A percentile compares a stretch with the other conserved stretches of the same genome.
Conservation (phyloP, 345 rosid genomes). For the Melaleuca alternifolia region DNA sequence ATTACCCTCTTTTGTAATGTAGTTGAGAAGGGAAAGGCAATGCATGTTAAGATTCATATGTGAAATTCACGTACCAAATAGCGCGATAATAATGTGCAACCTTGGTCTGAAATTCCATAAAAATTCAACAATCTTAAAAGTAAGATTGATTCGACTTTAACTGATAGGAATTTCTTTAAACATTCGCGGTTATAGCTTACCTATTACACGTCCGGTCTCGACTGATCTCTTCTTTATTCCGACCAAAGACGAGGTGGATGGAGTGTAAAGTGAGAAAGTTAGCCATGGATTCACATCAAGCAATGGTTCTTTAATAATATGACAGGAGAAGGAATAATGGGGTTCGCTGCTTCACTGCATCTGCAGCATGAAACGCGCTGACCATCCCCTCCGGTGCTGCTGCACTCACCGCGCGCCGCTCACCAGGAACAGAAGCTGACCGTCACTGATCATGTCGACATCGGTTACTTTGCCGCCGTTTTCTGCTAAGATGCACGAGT, state of each 20-base stretch:
- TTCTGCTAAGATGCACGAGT: conserved; percentile 36
- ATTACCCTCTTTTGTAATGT: no score
- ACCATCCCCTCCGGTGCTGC: neutral
- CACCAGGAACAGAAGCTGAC: conserved; percentile 48
- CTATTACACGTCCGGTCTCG: neutral
- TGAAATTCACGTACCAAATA: neutral
- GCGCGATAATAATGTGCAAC: no score
- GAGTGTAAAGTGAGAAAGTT: neutral
- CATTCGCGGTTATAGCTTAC: neutral
- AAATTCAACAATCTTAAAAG: no score
- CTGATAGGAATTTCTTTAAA: neutral
- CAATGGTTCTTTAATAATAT: neutral
- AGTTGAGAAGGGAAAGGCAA: neutral
- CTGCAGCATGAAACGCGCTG: neutral
- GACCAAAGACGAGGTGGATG: neutral
- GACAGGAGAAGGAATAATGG: neutral
- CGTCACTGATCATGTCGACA: conserved; percentile 42
- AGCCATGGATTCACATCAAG: neutral
- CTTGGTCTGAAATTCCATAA: no score
- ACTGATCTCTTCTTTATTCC: neutral
- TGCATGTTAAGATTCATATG: neutral
- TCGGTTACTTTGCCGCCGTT: conserved; percentile 54
- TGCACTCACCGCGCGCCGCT: neutral
- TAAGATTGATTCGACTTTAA: neutral
- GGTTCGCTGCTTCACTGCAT: neutral